Conservation (phyloP, 2,329 filamentous ascomycete species). For the Aspergillus latus region DNA sequence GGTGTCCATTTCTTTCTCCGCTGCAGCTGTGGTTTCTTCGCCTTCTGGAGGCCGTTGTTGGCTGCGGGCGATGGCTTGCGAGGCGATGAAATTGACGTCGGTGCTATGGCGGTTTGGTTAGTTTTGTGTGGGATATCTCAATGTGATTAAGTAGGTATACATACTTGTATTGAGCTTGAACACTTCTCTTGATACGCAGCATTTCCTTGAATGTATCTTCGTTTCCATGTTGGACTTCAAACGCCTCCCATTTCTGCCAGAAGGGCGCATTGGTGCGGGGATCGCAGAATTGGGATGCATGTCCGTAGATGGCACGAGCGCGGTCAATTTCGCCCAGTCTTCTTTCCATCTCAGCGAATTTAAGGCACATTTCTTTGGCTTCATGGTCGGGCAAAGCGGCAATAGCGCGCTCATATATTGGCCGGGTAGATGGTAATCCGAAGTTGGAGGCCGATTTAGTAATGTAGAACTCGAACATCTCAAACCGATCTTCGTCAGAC, state of each 20-base stretch:
- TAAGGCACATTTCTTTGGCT: slow-evolving; percentile 96
- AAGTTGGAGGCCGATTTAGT: slow-evolving; percentile 99
- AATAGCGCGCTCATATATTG: slow-evolving; percentile 96
- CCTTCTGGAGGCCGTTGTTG: slow-evolving; percentile 56
- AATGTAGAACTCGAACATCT: slow-evolving; percentile 99
- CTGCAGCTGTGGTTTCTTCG: slow-evolving; percentile 32
- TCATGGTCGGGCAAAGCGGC: slow-evolving; percentile 88
- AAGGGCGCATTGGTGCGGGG: slow-evolving; percentile 85
- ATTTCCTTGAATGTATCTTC: slow-evolving; percentile 99
- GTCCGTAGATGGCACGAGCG: slow-evolving; percentile 90
- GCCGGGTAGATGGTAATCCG: slow-evolving; percentile 86
- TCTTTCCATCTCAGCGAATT: slow-evolving; percentile 96
- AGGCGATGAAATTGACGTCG: slow-evolving; percentile 97
- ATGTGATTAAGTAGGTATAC: slow-evolving; percentile 25
- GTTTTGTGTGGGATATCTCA: slow-evolving; percentile 17
- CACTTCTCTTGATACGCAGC: slow-evolving; percentile 94
- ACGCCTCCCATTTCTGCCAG: slow-evolving; percentile 96
- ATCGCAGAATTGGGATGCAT: slow-evolving; percentile 96
- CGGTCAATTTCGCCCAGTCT: slow-evolving; percentile 90
- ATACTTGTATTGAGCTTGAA: slow-evolving; percentile 94
- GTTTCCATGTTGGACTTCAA: slow-evolving; percentile 97
- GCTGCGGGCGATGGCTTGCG: slow-evolving; percentile 82
- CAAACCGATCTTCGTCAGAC: slow-evolving; percentile 86
- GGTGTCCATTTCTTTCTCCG: slow-evolving; percentile 46
- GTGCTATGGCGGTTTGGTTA: slow-evolving; percentile 57